Evolutionary conservation across 352 stramenopile species (phyloP), one percentile per base, ranked within the genome.

Genomic region (Phytophthora uliginosa): DNA sequence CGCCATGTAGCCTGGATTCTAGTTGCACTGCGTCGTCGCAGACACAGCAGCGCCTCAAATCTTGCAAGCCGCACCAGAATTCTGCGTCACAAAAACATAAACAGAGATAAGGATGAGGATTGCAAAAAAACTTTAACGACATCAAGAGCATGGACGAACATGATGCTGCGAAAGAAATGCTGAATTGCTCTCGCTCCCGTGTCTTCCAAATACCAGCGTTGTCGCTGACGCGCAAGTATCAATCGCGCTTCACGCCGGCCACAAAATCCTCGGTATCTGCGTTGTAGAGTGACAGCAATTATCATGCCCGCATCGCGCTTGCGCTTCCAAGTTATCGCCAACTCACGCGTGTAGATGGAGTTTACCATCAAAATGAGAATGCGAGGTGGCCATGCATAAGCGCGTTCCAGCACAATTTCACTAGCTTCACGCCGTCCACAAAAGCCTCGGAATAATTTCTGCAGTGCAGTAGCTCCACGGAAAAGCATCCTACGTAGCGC

Each of bases 121-220:
- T 24, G 36, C 2, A 28, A 28, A 28, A 28, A 28, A 28, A 28
- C 24, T 28, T 28, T 28, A 28, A 28, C 24, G 24, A 28, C 3
- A 42, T 50, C 26, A 51, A 20, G 8, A 52, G 2, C 38, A 1
- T 67, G 15, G 8, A 88, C 85, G 64, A 79, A 95, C 86, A 93
- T 66, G 52, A 93, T 83, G 59, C 83, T 88, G 45, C 85, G 86
- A 58, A 94, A 94, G 67, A 94, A 93, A 64, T 92, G 88, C 71
- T 94, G 88, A 26, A 94, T 71, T 1, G 34, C 40, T 4, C 86
- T 77, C 13, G 88, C 85, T 18, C 69, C 69, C 7, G 40, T 51
- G 58, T 95, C 84, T 22, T 71, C 54, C 8, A 61, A 55, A 67
- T 84, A 90, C 58, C 59, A 79, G 26, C 45, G 51, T 42, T 94